A percentile compares a stretch with the other conserved stretches of the same genome.
Evolutionary conservation across 495 filamentous ascomycete species (phyloP).

Genomic region (Penicillium dipodomyicola): DNA sequence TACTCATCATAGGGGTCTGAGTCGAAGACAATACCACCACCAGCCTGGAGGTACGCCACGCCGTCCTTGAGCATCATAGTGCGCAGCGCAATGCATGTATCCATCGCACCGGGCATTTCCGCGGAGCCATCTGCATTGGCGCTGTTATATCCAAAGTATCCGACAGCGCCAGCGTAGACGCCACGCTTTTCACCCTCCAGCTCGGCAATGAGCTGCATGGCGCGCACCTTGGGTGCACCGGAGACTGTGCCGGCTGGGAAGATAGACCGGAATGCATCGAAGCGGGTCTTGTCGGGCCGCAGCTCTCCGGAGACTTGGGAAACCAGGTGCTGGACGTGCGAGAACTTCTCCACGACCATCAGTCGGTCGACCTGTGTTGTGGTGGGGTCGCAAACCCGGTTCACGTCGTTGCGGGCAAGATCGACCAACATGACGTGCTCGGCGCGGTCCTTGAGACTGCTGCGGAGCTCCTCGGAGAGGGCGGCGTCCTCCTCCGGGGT

Average conservation of each 20-base stretch:
- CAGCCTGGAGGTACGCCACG: conserved; percentile 88
- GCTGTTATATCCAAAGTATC: conserved; percentile 61
- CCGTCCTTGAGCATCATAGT: conserved; percentile 95
- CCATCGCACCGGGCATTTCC: conserved; percentile 79
- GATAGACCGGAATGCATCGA: conserved; percentile 93
- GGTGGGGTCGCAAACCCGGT: conserved; percentile 88
- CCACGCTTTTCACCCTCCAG: conserved; percentile 90
- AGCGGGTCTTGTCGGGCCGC: conserved; percentile 78
- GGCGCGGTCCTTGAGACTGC: conserved; percentile 87
- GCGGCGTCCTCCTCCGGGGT: conserved; percentile 74
- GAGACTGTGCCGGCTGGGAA: conserved; percentile 94
- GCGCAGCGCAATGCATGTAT: conserved; percentile 95
- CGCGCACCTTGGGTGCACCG: conserved; percentile 91
- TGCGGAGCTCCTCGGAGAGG: conserved; percentile 73
- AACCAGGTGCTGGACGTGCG: conserved; percentile 94
- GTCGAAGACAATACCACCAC: conserved; percentile 97
- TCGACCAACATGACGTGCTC: conserved; percentile 99
- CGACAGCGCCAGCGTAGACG: conserved; percentile 95
- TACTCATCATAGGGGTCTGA: conserved; percentile 92
- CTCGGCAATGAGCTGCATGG: conserved; percentile 96
- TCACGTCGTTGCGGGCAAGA: conserved; percentile 92
- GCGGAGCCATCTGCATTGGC: conserved; percentile 37
- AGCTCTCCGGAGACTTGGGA: conserved; percentile 90
- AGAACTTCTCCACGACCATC: conserved; percentile 96
- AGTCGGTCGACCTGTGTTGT: conserved; percentile 86